These are phyloP conservation scores for Emmonsia crescens DNA, from an alignment of 2,329 filamentous ascomycete genomes.

Conservation along the genomic window DNA sequence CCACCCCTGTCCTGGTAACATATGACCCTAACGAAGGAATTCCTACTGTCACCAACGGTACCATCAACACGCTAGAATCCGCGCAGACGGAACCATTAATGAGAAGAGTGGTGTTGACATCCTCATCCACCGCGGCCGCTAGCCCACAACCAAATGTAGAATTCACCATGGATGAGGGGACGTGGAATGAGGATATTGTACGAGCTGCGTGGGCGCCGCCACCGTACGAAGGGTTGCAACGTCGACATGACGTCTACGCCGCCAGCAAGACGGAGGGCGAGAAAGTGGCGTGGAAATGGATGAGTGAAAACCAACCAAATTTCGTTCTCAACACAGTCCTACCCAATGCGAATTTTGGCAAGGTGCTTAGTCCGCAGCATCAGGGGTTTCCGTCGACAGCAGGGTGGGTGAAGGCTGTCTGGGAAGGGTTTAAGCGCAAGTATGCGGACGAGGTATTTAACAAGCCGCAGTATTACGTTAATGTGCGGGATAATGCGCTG, in stretches of 20 bases:
- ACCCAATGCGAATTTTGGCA: slow-evolving; percentile 27
- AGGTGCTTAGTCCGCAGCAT: slow-evolving; percentile 24
- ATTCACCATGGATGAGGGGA: slow-evolving; percentile 23
- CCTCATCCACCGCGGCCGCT: slow-evolving; percentile 27
- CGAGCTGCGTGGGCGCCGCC: slow-evolving; percentile 24
- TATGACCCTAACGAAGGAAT: slow-evolving; percentile 3
- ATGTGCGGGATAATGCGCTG: slow-evolving; percentile 40
- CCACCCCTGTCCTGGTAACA: neutral
- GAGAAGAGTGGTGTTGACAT: slow-evolving; percentile 37
- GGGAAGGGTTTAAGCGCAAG: slow-evolving; percentile 14
- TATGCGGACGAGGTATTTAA: neutral
- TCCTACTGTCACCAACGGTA: neutral
- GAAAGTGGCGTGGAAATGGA: slow-evolving; percentile 37
- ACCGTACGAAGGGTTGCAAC: slow-evolving; percentile 17
- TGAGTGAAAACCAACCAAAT: slow-evolving; percentile 31
- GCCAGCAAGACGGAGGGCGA: slow-evolving; percentile 40
- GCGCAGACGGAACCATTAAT: slow-evolving; percentile 15
- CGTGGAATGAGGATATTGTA: slow-evolving; percentile 30
- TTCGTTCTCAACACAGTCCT: slow-evolving; percentile 36
- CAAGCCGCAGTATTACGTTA: slow-evolving; percentile 34
- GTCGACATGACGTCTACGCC: slow-evolving; percentile 28
- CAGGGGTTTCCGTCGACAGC: slow-evolving; percentile 15
- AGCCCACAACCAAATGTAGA: slow-evolving; percentile 26
- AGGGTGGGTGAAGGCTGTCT: slow-evolving; percentile 14
- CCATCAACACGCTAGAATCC: neutral